phyloP scores from a whole-genome alignment of 176 grass and related monocot genomes.

The Cocos nucifera region DNA sequence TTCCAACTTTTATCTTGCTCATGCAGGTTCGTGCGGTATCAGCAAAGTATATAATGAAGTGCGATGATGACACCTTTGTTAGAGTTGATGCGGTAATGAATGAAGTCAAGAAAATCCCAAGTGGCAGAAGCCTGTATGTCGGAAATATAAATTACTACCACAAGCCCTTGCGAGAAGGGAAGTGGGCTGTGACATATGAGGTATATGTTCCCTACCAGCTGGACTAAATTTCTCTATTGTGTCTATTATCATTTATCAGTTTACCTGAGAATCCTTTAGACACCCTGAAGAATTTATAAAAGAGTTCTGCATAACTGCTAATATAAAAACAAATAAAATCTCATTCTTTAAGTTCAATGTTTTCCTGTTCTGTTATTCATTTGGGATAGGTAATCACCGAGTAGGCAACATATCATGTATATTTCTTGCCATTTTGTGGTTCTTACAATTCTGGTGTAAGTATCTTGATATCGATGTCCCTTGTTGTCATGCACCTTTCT shows the following conservation, averaged over 20 bases:
- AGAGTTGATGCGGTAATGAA: conserved; percentile 53
- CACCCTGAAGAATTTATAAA: too few relatives aligned
- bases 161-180: conserved; percentile 55
- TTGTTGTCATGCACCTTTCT: too few relatives aligned
- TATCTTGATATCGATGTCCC: too few relatives aligned
- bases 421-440: too few relatives aligned
- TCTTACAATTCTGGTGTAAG: too few relatives aligned
- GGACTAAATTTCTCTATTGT: too few relatives aligned
- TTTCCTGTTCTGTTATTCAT: too few relatives aligned
- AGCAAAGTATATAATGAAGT: conserved; percentile 72
- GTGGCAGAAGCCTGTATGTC: conserved; percentile 51
- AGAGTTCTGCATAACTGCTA: too few relatives aligned
- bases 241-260: background rate
- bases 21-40: conserved; percentile 50
- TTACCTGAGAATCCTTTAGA: too few relatives aligned
- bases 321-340: background rate
- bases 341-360: background rate
- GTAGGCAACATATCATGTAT: too few relatives aligned
- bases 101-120: conserved; percentile 63
- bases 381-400: too few relatives aligned
- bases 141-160: conserved; percentile 81
- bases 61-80: conserved; percentile 76
- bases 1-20: conserved; percentile 13
- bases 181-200: conserved; percentile 85
- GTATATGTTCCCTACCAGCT: conserved; percentile 20